Conservation (phyloP, 1,139 yeast species). For the Magnusiomyces suaveolens region DNA sequence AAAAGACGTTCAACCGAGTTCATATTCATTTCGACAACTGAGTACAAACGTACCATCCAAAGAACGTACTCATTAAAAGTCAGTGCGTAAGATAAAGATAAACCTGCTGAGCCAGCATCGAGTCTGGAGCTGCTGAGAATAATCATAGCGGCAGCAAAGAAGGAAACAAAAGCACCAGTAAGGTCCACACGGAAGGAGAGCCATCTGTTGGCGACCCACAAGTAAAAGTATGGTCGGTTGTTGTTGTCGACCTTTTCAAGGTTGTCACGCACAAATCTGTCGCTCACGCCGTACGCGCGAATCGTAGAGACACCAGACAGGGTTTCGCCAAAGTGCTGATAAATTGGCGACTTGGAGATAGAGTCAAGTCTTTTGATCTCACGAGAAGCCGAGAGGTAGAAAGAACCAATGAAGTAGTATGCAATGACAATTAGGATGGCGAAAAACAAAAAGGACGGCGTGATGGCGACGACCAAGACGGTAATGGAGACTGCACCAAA, state of each 20-base stretch:
- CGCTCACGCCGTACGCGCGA: conserved; percentile 91
- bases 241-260: conserved; percentile 71
- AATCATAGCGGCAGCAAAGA: conserved; percentile 74
- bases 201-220: conserved; percentile 97
- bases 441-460: conserved; percentile 75
- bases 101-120: conserved; percentile 94
- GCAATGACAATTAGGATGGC: conserved; percentile 55
- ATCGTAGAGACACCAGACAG: conserved; percentile 86
- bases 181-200: conserved; percentile 72
- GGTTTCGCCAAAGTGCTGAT: conserved; percentile 92
- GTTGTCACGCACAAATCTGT: conserved; percentile 75
- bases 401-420: conserved; percentile 63
- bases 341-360: conserved; percentile 85
- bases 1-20: conserved; percentile 86
- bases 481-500: conserved; percentile 64
- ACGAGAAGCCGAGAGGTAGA: conserved; percentile 75
- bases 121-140: conserved; percentile 51
- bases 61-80: conserved; percentile 81
- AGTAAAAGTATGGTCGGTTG: conserved; percentile 83
- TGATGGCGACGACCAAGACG: conserved; percentile 62
- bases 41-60: conserved; percentile 86
- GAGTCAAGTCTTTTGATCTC: conserved; percentile 88
- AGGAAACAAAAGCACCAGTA: conserved; percentile 75
- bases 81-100: conserved; percentile 83
- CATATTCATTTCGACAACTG: conserved; percentile 89